Percentiles rank a stretch among this genome's conserved stretches.
These are phyloP conservation scores for Neofusicoccum sp. DNA, from an alignment of 2,329 filamentous ascomycete genomes.

Conservation along the genomic window DNA sequence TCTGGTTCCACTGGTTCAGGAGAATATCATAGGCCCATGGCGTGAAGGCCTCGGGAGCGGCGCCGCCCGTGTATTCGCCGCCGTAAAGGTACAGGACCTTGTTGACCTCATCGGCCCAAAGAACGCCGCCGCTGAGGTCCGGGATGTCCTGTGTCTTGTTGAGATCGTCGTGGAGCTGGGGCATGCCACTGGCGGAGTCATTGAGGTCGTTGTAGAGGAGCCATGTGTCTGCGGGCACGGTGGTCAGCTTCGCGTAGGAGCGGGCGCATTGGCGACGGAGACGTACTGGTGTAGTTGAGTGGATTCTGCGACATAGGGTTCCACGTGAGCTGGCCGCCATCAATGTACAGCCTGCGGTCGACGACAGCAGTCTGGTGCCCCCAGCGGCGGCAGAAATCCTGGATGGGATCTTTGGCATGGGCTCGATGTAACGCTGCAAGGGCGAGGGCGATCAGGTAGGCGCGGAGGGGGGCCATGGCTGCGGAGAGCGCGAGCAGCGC, in stretches of 20 bases:
- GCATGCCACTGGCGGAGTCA: conserved; percentile 43
- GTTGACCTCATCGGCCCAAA: conserved; percentile 63
- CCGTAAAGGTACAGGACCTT: conserved; percentile 64
- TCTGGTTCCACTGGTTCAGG: conserved; percentile 55
- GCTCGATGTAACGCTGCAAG: conserved; percentile 30
- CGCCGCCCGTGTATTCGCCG: conserved; percentile 50
- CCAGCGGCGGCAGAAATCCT: conserved; percentile 49
- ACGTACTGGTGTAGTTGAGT: conserved; percentile 57
- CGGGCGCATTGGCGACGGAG: neutral
- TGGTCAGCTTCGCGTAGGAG: neutral
- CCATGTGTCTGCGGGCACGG: conserved; percentile 45
- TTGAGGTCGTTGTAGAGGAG: conserved; percentile 60
- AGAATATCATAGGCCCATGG: conserved; percentile 60
- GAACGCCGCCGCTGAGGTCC: conserved; percentile 45
- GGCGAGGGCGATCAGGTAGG: conserved; percentile 28
- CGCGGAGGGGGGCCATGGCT: conserved; percentile 32
- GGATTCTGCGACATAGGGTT: conserved; percentile 49
- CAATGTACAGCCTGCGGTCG: conserved; percentile 60
- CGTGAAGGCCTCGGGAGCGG: conserved; percentile 45
- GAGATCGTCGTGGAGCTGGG: conserved; percentile 56
- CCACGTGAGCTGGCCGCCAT: conserved; percentile 60
- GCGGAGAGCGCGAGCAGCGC: conserved; percentile 27
- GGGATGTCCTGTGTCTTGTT: conserved; percentile 61
- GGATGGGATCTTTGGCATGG: conserved; percentile 48
- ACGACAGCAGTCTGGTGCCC: conserved; percentile 62